Evolutionary conservation across 495 filamentous ascomycete species (phyloP).

Genomic region (Platismatia glauca): DNA sequence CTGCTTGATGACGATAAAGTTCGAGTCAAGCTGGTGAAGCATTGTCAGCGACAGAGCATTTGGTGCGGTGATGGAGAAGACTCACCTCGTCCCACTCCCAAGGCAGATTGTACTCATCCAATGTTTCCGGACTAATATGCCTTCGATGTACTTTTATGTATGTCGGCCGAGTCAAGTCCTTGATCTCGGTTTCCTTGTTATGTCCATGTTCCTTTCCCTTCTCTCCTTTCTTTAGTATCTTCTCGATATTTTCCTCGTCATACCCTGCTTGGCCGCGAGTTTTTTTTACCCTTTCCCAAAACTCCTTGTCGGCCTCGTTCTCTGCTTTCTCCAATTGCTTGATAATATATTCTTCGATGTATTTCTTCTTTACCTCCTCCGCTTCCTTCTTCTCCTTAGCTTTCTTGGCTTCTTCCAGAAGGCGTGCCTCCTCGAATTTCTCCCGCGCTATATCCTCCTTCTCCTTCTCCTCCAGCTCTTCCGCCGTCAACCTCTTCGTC

Average conservation of each 20-base stretch:
- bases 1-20: conserved; percentile 67
- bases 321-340: conserved; percentile 22
- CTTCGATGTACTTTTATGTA: conserved; percentile 48
- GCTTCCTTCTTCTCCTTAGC: conserved; percentile 21
- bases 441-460: conserved; percentile 10
- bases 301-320: conserved; percentile 21
- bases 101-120: conserved; percentile 39
- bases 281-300: conserved; percentile 12
- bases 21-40: conserved; percentile 43
- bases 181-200: conserved; percentile 7
- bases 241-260: conserved; percentile 20
- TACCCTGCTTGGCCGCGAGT: conserved; percentile 18
- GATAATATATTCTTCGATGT: conserved; percentile 15
- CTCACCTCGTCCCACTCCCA: conserved; percentile 38
- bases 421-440: conserved; percentile 18
- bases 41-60: conserved; percentile 22
- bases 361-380: conserved; percentile 17
- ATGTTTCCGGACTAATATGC: conserved; percentile 41
- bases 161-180: conserved; percentile 29
- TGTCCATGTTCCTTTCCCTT: conserved; percentile 5
- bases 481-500: conserved; percentile 19
- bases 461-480: conserved; percentile 21
- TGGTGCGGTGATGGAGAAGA: not conserved
- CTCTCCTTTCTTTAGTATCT: conserved; percentile 16
- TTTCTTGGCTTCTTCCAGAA: conserved; percentile 20